phyloP scores from a whole-genome alignment of 805 yeast genomes.

The Scheffersomyces amazonensis region DNA sequence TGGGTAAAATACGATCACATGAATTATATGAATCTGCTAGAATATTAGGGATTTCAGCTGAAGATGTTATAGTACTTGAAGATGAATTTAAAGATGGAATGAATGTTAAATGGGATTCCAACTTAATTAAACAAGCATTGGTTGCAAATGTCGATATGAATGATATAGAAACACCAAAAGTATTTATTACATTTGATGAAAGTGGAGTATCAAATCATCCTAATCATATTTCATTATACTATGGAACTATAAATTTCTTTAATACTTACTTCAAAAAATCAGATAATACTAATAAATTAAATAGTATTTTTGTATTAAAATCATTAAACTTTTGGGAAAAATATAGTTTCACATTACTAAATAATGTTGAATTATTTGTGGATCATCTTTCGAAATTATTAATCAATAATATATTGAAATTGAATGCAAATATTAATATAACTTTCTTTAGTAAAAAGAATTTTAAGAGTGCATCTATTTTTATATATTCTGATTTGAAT shows the following conservation, averaged over 20 bases:
- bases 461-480: slow-evolving; percentile 18
- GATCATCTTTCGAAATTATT: slow-evolving; percentile 31
- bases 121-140: slow-evolving; percentile 39
- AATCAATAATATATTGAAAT: slow-evolving; percentile 25
- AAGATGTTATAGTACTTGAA: slow-evolving; percentile 41
- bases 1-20: slow-evolving; percentile 58
- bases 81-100: slow-evolving; percentile 60
- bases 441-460: slow-evolving; percentile 28
- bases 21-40: slow-evolving; percentile 61
- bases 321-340: slow-evolving; percentile 42
- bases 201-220: slow-evolving; percentile 82
- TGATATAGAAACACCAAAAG: slow-evolving; percentile 16
- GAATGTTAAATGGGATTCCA: slow-evolving; percentile 59
- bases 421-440: slow-evolving; percentile 29
- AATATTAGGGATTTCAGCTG: slow-evolving; percentile 47
- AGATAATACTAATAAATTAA: slow-evolving; percentile 13
- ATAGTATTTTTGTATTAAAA: slow-evolving; percentile 33
- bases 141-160: slow-evolving; percentile 16
- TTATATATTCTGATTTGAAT: slow-evolving; percentile 38
- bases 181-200: slow-evolving; percentile 76
- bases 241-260: slow-evolving; percentile 44
- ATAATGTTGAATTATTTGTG: slow-evolving; percentile 39
- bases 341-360: slow-evolving; percentile 46
- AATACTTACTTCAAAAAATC: slow-evolving; percentile 9
- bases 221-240: slow-evolving; percentile 71